A percentile compares a stretch with the other conserved stretches of the same genome.
Conservation (phyloP, 768 basidiomycete species). For the Lactarius pseudohatsudake region DNA sequence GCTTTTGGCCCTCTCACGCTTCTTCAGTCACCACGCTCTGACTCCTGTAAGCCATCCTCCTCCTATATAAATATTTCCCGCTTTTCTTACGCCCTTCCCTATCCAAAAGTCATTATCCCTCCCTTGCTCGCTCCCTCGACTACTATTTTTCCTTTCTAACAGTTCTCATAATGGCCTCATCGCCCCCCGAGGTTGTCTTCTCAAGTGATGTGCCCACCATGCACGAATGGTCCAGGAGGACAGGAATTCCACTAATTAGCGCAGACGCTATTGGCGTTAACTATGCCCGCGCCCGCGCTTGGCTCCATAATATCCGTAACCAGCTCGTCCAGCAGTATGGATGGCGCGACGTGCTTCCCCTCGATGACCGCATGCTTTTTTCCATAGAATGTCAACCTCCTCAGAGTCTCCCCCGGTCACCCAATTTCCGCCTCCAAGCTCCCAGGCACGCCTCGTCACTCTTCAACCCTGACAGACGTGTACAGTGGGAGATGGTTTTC, state of each 20-base stretch:
- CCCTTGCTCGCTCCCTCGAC: constrained; percentile 21
- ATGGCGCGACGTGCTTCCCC: constrained; percentile 60
- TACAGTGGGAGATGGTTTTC: constrained; percentile 92
- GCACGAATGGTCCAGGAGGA: constrained; percentile 80
- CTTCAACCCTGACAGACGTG: constrained; percentile 79
- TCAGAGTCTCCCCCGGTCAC: constrained; percentile 70
- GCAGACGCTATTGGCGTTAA: constrained; percentile 79
- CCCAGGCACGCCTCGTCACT: constrained; percentile 81
- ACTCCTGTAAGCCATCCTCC: constrained; percentile 25
- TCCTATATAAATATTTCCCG: constrained; percentile 23
- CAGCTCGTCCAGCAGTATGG: constrained; percentile 67
- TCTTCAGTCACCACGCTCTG: constrained; percentile 24
- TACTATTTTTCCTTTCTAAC: constrained; percentile 25
- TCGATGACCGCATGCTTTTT: constrained; percentile 74
- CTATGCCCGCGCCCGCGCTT: constrained; percentile 78
- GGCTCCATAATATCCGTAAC: constrained; percentile 62
- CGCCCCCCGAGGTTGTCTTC: constrained; percentile 64
- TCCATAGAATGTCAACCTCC: constrained; percentile 77
- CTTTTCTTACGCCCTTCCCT: constrained; percentile 17
- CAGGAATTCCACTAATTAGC: constrained; percentile 77
- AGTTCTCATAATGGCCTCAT: constrained; percentile 33
- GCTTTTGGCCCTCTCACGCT: constrained; percentile 19
- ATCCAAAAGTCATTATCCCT: constrained; percentile 16
- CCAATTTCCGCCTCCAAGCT: constrained; percentile 67
- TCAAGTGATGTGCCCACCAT: constrained; percentile 78